Evolutionary conservation across 768 basidiomycete genomes (phyloP).

Genomic region (Amyloporia xantha): DNA sequence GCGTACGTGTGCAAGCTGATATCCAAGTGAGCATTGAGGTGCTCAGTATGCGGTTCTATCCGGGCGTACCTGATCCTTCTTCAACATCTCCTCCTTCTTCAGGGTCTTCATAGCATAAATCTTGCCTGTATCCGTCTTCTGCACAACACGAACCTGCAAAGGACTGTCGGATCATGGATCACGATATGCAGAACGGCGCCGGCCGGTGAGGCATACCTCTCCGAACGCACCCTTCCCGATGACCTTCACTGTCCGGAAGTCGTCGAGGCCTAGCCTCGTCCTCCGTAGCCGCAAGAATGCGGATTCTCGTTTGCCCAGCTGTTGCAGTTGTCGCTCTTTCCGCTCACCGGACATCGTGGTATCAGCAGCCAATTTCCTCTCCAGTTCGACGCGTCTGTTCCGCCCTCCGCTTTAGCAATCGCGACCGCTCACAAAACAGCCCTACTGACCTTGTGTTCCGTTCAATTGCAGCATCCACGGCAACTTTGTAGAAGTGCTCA

Average conservation of each 20-base stretch:
- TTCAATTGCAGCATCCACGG: conserved; percentile 92
- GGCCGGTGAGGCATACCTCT: conserved; percentile 52
- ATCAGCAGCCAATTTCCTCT: conserved; percentile 70
- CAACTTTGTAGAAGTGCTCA: conserved; percentile 95
- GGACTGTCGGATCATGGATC: not conserved
- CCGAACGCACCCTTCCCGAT: conserved; percentile 99
- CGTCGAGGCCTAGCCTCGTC: conserved; percentile 84
- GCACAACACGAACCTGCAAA: conserved; percentile 79
- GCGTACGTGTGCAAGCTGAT: conserved; percentile 91
- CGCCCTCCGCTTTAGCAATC: not conserved
- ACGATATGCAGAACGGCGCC: conserved; percentile 1
- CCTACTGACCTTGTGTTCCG: conserved; percentile 78
- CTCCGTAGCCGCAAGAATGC: conserved; percentile 82
- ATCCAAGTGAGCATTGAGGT: conserved; percentile 3
- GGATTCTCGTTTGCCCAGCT: conserved; percentile 83
- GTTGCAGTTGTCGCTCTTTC: conserved; percentile 75
- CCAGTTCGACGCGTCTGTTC: conserved; percentile 77
- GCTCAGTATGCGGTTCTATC: too few relatives aligned
- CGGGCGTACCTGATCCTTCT: conserved; percentile 87
- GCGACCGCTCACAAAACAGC: not conserved
- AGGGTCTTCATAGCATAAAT: conserved; percentile 99
- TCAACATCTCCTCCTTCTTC: conserved; percentile 97
- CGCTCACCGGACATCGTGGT: conserved; percentile 71
- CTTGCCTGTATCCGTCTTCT: conserved; percentile 94
- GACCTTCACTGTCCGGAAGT: conserved; percentile 96